Percentiles rank a stretch among this genome's conserved stretches.
Conservation (phyloP, 2,329 filamentous ascomycete species). For the Fusarium nurragi region DNA sequence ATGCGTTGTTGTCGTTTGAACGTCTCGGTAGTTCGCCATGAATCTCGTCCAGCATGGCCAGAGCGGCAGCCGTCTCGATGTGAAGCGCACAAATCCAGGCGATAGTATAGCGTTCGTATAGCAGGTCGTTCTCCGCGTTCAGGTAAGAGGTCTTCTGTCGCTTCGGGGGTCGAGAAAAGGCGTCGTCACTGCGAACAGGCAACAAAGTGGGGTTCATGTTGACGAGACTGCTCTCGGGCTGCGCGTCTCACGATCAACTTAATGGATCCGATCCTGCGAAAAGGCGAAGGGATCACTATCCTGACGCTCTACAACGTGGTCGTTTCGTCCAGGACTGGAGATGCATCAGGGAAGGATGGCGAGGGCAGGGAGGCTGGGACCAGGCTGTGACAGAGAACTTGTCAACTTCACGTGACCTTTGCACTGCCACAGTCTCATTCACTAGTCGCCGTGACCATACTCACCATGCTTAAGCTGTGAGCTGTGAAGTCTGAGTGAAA, state of each 20-base stretch:
- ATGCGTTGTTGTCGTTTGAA: background rate
- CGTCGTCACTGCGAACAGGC: background rate
- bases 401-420: background rate
- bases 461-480: background rate
- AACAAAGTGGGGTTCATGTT: background rate
- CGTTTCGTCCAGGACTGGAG: background rate
- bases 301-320: background rate
- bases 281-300: background rate
- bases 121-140: background rate
- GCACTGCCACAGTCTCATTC: background rate
- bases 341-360: background rate
- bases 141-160: background rate
- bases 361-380: background rate
- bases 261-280: background rate
- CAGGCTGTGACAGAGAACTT: background rate
- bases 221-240: background rate
- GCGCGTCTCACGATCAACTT: background rate
- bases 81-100: constrained; percentile 21
- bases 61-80: constrained; percentile 14
- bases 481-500: background rate
- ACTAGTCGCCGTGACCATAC: background rate
- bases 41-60: constrained; percentile 3
- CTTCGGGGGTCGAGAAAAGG: background rate
- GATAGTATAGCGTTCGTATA: constrained; percentile 2
- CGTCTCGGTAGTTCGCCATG: background rate